A percentile compares a stretch with the other conserved stretches of the same genome.
Evolutionary conservation across 352 stramenopile genomes (phyloP).

Genomic region (Pilasporangium apinafurcum): DNA sequence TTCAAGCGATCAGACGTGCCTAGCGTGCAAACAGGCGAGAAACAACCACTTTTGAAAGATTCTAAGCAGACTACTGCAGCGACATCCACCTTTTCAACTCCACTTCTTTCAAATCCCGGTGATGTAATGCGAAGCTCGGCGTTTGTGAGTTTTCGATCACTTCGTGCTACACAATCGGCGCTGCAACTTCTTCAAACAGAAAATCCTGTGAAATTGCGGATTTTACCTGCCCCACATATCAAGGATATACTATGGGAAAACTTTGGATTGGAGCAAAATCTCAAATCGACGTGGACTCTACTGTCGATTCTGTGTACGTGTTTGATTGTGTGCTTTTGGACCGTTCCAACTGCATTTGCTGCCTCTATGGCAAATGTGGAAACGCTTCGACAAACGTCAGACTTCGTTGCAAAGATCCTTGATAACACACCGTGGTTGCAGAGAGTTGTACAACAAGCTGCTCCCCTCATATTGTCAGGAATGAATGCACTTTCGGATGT

Average conservation of each 20-base stretch:
- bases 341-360: constrained; percentile 69
- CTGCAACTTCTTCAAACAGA: constrained; percentile 72
- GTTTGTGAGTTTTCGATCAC: constrained; percentile 67
- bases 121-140: constrained; percentile 61
- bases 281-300: constrained; percentile 58
- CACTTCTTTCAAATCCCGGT: constrained; percentile 16
- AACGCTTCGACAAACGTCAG: constrained; percentile 45
- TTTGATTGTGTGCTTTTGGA: constrained; percentile 74
- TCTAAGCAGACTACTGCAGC: constrained; percentile 11
- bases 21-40: background rate
- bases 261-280: constrained; percentile 53
- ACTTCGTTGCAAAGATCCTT: constrained; percentile 31
- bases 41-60: constrained; percentile 1
- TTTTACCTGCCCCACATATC: constrained; percentile 55
- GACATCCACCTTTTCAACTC: constrained; percentile 17
- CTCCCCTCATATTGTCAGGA: constrained; percentile 50
- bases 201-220: constrained; percentile 51
- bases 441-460: constrained; percentile 49
- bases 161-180: constrained; percentile 54
- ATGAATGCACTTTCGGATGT: constrained; percentile 68
- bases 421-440: constrained; percentile 43
- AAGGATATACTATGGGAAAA: constrained; percentile 76
- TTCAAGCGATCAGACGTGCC: too few relatives aligned
- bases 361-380: constrained; percentile 68
- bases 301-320: constrained; percentile 43